Percentiles rank a stretch among this genome's conserved stretches.
These are phyloP conservation scores for Ceratonia siliqua DNA, from an alignment of 306 rosid genomes.

Conservation along the genomic window DNA sequence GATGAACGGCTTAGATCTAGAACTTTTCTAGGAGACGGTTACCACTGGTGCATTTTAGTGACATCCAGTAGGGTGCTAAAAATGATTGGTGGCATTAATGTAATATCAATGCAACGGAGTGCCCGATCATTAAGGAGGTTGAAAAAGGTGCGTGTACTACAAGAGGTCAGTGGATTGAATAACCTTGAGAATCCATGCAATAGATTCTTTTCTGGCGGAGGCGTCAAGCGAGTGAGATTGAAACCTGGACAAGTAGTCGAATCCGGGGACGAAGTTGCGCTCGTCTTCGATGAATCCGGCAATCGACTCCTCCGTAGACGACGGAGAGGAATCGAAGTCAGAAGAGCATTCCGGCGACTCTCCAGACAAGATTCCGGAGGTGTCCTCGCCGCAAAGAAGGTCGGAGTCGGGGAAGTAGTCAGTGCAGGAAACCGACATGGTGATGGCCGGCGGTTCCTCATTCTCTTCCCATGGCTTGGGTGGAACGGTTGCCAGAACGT, in stretches of 20 bases:
- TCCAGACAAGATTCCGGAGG: conserved; percentile 58
- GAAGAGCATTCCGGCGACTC: conserved; percentile 67
- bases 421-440: conserved; percentile 66
- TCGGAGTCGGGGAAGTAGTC: conserved; percentile 65
- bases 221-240: conserved; percentile 65
- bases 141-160: neutral
- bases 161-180: neutral
- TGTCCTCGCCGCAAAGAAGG: conserved; percentile 68
- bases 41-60: conserved; percentile 14
- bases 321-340: conserved; percentile 47
- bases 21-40: neutral
- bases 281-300: conserved; percentile 71
- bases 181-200: conserved; percentile 95
- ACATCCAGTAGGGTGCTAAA: neutral
- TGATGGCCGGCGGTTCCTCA: conserved; percentile 40
- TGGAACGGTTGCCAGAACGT: conserved; percentile 27
- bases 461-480: conserved; percentile 42
- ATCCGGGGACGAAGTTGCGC: conserved; percentile 69
- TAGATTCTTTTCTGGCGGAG: conserved; percentile 66
- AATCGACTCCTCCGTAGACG: conserved; percentile 59
- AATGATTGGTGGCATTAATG: conserved; percentile 33
- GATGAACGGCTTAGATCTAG: conserved; percentile 39
- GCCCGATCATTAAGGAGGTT: conserved; percentile 8
- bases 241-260: conserved; percentile 60
- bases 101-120: conserved; percentile 8